A percentile compares a stretch with the other conserved stretches of the same genome.
These are phyloP conservation scores for Cadophora sp. DNA, from an alignment of 2,329 filamentous ascomycete species.

Conservation along the genomic window DNA sequence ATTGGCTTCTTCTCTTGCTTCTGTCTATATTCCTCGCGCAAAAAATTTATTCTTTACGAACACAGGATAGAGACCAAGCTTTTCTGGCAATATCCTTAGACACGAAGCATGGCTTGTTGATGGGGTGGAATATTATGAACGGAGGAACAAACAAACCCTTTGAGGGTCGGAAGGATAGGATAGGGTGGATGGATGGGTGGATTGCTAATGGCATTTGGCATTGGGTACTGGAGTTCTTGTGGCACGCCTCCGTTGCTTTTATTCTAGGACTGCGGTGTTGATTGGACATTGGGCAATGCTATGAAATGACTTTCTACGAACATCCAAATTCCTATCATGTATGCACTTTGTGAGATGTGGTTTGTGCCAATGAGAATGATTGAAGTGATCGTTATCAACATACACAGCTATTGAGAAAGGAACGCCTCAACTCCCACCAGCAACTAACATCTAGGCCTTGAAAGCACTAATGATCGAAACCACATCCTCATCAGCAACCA, in stretches of 20 bases:
- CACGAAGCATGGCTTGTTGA: slow-evolving; percentile 20
- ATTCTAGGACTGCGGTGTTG: slow-evolving; percentile 18
- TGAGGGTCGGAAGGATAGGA: slow-evolving; percentile 18
- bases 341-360: neutral
- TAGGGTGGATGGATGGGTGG: slow-evolving; percentile 11
- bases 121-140: slow-evolving; percentile 17
- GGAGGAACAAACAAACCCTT: neutral
- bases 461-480: slow-evolving; percentile 72
- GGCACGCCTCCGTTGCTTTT: slow-evolving; percentile 22
- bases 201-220: slow-evolving; percentile 29
- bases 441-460: slow-evolving; percentile 57
- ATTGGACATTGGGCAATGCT: slow-evolving; percentile 28
- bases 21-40: neutral
- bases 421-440: slow-evolving; percentile 17
- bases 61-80: slow-evolving; percentile 6
- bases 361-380: neutral
- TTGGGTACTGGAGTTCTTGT: slow-evolving; percentile 38
- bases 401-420: neutral
- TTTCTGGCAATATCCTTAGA: slow-evolving; percentile 21
- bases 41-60: slow-evolving; percentile 22
- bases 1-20: neutral
- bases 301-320: slow-evolving; percentile 28
- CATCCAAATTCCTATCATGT: neutral
- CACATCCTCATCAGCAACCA: slow-evolving; percentile 74
- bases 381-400: neutral